A percentile compares a stretch with the other conserved stretches of the same genome.
These are phyloP conservation scores for Aspergillus baeticus DNA, from an alignment of 495 filamentous ascomycete species.

Conservation along the genomic window DNA sequence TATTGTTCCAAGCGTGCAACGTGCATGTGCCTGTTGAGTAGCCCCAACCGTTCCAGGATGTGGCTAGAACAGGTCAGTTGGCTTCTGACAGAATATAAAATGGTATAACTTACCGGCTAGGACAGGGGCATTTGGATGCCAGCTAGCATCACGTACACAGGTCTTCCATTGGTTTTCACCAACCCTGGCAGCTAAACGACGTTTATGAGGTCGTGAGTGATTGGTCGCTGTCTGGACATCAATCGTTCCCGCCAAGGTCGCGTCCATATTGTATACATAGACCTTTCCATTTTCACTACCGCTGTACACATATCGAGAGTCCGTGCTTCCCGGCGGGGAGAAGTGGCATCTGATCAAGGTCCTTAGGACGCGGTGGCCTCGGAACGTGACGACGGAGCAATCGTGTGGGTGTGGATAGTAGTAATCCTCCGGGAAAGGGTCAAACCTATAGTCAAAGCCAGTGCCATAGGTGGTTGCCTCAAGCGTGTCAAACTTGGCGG, in stretches of 20 bases:
- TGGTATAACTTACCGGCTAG: constrained; percentile 66
- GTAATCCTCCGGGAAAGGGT: constrained; percentile 62
- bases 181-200: constrained; percentile 31
- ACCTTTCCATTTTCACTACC: constrained; percentile 86
- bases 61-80: constrained; percentile 52
- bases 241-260: constrained; percentile 76
- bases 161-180: constrained; percentile 62
- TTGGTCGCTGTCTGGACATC: constrained; percentile 70
- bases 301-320: constrained; percentile 89
- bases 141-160: constrained; percentile 88
- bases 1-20: constrained; percentile 73
- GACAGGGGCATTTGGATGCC: constrained; percentile 89
- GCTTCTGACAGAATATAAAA: neutral
- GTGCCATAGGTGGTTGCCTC: constrained; percentile 57
- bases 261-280: constrained; percentile 92
- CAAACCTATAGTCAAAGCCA: constrained; percentile 84
- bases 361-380: constrained; percentile 81
- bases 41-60: constrained; percentile 75
- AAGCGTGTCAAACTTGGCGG: constrained; percentile 57
- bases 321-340: constrained; percentile 82
- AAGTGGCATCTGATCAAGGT: constrained; percentile 96
- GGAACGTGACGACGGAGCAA: constrained; percentile 89
- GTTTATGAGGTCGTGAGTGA: constrained; percentile 55
- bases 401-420: constrained; percentile 81
- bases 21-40: constrained; percentile 70